These are phyloP conservation scores for Clitocybe nebularis DNA, from an alignment of 1,284 basidiomycete genomes.

Conservation along the genomic window DNA sequence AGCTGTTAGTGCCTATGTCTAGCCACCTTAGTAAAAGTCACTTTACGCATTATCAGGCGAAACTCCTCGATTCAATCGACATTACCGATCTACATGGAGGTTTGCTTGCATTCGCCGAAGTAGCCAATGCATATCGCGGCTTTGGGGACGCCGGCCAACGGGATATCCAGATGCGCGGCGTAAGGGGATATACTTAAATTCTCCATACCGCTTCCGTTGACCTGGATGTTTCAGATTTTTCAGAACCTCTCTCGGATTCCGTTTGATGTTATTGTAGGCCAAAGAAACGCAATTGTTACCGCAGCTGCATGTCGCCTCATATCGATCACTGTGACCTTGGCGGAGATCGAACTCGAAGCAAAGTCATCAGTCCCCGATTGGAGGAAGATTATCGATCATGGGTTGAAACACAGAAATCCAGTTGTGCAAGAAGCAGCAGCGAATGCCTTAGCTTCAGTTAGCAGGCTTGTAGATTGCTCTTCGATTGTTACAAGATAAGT, in stretches of 20 bases:
- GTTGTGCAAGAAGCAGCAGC: slow-evolving; percentile 76
- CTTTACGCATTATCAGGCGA: slow-evolving; percentile 39
- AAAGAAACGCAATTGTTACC: slow-evolving; percentile 73
- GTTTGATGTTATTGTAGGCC: slow-evolving; percentile 54
- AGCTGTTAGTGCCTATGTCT: slow-evolving; percentile 36
- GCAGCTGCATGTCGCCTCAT: slow-evolving; percentile 75
- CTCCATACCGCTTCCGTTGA: slow-evolving; percentile 1
- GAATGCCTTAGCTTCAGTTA: slow-evolving; percentile 60
- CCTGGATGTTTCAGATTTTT: slow-evolving; percentile 47
- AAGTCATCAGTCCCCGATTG: slow-evolving; percentile 51
- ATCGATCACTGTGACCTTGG: slow-evolving; percentile 55
- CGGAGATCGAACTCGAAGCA: slow-evolving; percentile 43
- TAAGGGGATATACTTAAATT: slow-evolving; percentile 16
- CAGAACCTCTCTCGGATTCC: slow-evolving; percentile 51
- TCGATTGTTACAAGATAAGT: slow-evolving; percentile 69
- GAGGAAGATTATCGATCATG: slow-evolving; percentile 67
- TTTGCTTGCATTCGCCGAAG: slow-evolving; percentile 70
- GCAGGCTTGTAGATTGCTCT: slow-evolving; percentile 62
- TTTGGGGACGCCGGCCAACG: slow-evolving; percentile 22
- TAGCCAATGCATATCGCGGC: slow-evolving; percentile 53
- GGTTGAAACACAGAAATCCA: slow-evolving; percentile 64
- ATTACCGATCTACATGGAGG: slow-evolving; percentile 76
- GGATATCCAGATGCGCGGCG: slow-evolving; percentile 22
- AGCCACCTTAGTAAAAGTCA: slow-evolving; percentile 5
- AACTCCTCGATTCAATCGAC: slow-evolving; percentile 64